Evolutionary conservation across 768 basidiomycete species (phyloP).

Genomic region (Antrodiella citrinella): DNA sequence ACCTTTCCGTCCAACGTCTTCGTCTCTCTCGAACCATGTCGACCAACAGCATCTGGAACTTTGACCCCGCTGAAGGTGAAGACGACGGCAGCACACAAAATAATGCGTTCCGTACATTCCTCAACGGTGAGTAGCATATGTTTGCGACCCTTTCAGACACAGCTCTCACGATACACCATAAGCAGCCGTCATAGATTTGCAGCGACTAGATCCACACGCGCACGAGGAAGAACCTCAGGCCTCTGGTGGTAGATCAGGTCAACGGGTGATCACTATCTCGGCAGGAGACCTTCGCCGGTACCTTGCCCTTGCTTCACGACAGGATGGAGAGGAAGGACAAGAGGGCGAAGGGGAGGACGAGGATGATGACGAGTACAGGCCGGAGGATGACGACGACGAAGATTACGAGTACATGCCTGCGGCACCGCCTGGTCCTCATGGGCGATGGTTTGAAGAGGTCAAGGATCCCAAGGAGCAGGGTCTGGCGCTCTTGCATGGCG

Average conservation of each 20-base stretch:
- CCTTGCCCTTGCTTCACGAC: background rate
- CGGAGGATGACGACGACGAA: conserved; percentile 8
- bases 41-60: too few species aligned
- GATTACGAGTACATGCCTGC: conserved; percentile 17
- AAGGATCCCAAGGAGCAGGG: conserved; percentile 60
- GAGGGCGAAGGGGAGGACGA: conserved; percentile 18
- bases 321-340: background rate
- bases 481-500: conserved; percentile 55
- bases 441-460: conserved; percentile 21
- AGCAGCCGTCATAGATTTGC: too few species aligned
- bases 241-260: too few species aligned
- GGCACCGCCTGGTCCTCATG: background rate
- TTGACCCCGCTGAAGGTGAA: too few species aligned
- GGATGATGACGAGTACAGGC: conserved; percentile 21
- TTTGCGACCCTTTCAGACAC: too few species aligned
- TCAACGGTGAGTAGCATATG: background rate
- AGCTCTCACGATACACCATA: too few species aligned
- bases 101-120: background rate
- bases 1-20: too few species aligned
- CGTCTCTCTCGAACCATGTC: too few species aligned
- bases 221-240: too few species aligned
- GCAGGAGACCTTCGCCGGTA: background rate
- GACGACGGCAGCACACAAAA: background rate
- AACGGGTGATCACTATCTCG: background rate
- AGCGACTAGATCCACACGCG: too few species aligned